Conservation (phyloP, 352 stramenopile species). For the Globisporangium radiosum region DNA sequence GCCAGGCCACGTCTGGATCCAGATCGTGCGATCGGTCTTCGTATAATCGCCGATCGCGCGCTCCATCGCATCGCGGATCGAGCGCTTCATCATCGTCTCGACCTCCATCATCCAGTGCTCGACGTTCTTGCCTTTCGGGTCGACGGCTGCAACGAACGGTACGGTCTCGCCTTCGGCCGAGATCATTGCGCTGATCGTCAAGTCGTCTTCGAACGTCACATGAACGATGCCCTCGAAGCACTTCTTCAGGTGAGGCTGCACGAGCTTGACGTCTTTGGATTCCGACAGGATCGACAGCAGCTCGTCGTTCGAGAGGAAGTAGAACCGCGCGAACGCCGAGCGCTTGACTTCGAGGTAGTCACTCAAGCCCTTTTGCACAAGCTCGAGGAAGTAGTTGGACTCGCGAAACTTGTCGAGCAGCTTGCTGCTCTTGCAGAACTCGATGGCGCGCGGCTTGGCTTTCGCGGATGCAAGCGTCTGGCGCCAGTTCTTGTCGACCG, state of each 20-base stretch:
- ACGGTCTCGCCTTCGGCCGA: slow-evolving; percentile 89
- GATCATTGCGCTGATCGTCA: slow-evolving; percentile 91
- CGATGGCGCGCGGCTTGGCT: slow-evolving; percentile 82
- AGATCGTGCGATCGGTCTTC: slow-evolving; percentile 72
- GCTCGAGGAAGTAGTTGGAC: slow-evolving; percentile 92
- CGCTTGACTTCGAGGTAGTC: slow-evolving; percentile 92
- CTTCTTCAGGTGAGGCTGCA: slow-evolving; percentile 93
- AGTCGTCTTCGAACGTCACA: slow-evolving; percentile 82
- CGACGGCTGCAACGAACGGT: slow-evolving; percentile 68
- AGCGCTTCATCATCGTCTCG: slow-evolving; percentile 91
- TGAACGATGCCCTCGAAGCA: slow-evolving; percentile 92
- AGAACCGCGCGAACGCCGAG: slow-evolving; percentile 89
- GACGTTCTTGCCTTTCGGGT: slow-evolving; percentile 90
- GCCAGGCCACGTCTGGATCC: slow-evolving; percentile 91
- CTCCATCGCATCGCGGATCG: slow-evolving; percentile 85
- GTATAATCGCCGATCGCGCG: slow-evolving; percentile 87
- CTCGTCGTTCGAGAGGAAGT: slow-evolving; percentile 94
- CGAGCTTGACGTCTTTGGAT: slow-evolving; percentile 89
- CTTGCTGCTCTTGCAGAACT: slow-evolving; percentile 91
- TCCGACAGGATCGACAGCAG: slow-evolving; percentile 91
- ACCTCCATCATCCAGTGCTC: slow-evolving; percentile 94
- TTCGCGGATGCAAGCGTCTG: slow-evolving; percentile 86
- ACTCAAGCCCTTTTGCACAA: slow-evolving; percentile 88
- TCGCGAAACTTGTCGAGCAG: slow-evolving; percentile 92
- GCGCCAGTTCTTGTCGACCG: slow-evolving; percentile 95